These are phyloP conservation scores for Gryganskiella cystojenkinii DNA, from an alignment of 192 early-diverging fungal species.

Conservation along the genomic window DNA sequence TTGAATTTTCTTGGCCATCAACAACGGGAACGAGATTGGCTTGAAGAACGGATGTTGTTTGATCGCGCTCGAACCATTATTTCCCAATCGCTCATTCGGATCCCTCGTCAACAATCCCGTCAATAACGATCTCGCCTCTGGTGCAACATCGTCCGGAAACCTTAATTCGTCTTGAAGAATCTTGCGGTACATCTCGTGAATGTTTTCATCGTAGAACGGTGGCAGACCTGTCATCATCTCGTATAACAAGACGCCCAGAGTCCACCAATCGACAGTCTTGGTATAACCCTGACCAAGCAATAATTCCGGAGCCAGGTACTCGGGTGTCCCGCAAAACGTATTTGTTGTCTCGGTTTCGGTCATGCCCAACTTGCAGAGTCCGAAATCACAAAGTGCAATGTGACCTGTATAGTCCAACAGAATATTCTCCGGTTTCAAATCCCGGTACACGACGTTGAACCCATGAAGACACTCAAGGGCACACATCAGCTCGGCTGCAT, in stretches of 20 bases:
- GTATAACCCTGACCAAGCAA: slow-evolving; percentile 87
- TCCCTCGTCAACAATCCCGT: slow-evolving; percentile 84
- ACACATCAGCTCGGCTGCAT: slow-evolving; percentile 90
- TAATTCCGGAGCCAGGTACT: slow-evolving; percentile 96
- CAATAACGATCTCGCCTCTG: slow-evolving; percentile 73
- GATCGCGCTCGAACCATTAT: slow-evolving; percentile 91
- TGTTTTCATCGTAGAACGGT: slow-evolving; percentile 95
- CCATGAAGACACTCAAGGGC: slow-evolving; percentile 94
- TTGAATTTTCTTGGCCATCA: slow-evolving; percentile 90
- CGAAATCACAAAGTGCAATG: slow-evolving; percentile 94
- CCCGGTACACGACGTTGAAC: slow-evolving; percentile 87
- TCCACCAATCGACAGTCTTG: slow-evolving; percentile 98
- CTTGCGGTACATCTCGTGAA: slow-evolving; percentile 94
- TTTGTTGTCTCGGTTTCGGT: slow-evolving; percentile 91
- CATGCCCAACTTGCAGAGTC: slow-evolving; percentile 95
- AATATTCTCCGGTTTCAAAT: slow-evolving; percentile 97
- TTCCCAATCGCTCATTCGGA: slow-evolving; percentile 83
- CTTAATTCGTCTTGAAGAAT: slow-evolving; percentile 91
- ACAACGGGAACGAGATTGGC: slow-evolving; percentile 87
- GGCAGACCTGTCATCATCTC: slow-evolving; percentile 93
- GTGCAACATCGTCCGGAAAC: slow-evolving; percentile 82
- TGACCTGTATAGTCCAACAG: slow-evolving; percentile 94
- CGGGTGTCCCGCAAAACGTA: slow-evolving; percentile 98
- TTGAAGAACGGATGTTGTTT: slow-evolving; percentile 95
- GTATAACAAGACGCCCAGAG: slow-evolving; percentile 90